phyloP scores from a whole-genome alignment of 768 basidiomycete genomes.

The Auricularia cornea region DNA sequence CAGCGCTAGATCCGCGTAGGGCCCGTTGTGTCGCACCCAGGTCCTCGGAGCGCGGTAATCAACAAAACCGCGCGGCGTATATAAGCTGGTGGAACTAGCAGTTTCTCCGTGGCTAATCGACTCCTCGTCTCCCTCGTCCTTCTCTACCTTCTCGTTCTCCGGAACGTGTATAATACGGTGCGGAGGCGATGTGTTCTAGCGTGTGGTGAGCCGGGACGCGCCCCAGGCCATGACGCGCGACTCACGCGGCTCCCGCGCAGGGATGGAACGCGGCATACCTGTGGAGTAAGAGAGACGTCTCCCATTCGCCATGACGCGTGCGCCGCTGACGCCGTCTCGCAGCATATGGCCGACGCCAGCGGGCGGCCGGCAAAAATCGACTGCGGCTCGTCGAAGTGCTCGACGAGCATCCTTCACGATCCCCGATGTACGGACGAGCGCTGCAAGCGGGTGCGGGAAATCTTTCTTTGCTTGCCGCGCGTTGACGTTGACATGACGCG shows the following conservation, averaged over 20 bases:
- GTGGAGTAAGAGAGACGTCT: not conserved
- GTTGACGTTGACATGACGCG: not conserved
- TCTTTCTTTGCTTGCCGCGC: not conserved
- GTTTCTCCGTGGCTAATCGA: too few relatives aligned
- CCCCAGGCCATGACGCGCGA: not conserved
- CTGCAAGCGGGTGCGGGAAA: not conserved
- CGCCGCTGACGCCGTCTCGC: not conserved
- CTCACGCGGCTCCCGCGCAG: not conserved
- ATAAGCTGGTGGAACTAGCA: too few relatives aligned
- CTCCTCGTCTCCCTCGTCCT: too few relatives aligned
- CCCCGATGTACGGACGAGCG: not conserved
- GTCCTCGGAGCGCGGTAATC: too few relatives aligned
- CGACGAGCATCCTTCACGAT: not conserved
- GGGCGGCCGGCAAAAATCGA: not conserved
- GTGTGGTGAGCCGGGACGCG: not conserved
- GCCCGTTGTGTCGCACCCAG: too few relatives aligned
- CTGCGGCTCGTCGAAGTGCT: not conserved
- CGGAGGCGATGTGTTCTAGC: not conserved
- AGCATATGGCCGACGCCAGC: not conserved
- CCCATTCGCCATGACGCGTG: too few relatives aligned
- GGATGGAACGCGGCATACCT: not conserved
- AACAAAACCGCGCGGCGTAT: too few relatives aligned
- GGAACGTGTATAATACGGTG: too few relatives aligned
- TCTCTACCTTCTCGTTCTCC: too few relatives aligned
- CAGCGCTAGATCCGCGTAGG: not conserved